Evolutionary conservation across 1,284 basidiomycete genomes (phyloP).

Genomic region (Pyrrhoderma lamaoense): DNA sequence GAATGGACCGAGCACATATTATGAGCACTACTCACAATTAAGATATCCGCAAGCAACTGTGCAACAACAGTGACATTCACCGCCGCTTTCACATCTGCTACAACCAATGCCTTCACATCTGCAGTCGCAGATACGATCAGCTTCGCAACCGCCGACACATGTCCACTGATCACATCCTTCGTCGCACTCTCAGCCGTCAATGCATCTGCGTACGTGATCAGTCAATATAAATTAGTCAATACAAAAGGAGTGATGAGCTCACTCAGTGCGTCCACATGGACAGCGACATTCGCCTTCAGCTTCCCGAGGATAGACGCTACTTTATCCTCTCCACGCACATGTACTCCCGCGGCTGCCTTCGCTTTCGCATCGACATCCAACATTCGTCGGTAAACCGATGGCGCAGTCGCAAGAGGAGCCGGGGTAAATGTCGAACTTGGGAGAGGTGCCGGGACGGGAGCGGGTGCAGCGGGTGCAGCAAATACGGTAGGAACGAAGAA

Average conservation of each 20-base stretch:
- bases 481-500: neutral
- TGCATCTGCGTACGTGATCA: neutral
- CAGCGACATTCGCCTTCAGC: constrained; percentile 4
- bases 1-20: neutral
- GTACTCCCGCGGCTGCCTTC: neutral
- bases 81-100: constrained; percentile 3
- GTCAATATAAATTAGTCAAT: neutral
- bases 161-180: constrained; percentile 4
- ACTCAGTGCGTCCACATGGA: constrained; percentile 1
- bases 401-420: too few species aligned
- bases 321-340: neutral
- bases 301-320: constrained; percentile 5
- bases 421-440: too few species aligned
- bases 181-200: constrained; percentile 7
- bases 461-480: neutral
- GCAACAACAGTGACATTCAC: constrained; percentile 11
- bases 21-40: constrained; percentile 8
- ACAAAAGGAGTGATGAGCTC: neutral
- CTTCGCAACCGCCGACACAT: constrained; percentile 6
- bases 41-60: constrained; percentile 12
- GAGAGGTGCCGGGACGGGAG: constrained; percentile 1
- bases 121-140: constrained; percentile 7
- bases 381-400: too few species aligned
- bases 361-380: too few species aligned
- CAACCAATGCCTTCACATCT: constrained; percentile 17